Base-by-base conservation (phyloP, 805 yeast species). In the Wickerhamiella australiensis region DNA sequence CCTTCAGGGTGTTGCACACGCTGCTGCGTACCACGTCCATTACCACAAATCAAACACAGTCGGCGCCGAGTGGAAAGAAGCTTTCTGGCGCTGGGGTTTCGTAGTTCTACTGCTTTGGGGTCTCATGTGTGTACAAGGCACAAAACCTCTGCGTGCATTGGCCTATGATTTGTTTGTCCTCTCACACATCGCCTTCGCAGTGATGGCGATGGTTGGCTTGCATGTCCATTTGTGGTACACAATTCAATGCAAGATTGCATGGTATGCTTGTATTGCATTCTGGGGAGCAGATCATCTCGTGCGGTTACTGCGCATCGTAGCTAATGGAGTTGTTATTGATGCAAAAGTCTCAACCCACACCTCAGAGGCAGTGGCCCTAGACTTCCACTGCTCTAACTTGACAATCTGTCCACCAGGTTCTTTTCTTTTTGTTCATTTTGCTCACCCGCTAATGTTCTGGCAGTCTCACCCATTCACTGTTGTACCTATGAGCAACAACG, bases 381-480 rank as follows among this genome's bases (percentile, higher is more conserved):
- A n/a, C 4, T 26, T 33, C 22, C 42, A 17, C 18, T 8, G 13
- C 6, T n/a, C 6, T 21, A 37, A 47, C n/a, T 9, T 13, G 6
- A 17, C 20, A 8, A 21, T 11, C n/a, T 22, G 12, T 12, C 29
- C 31, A 3, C 31, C 44, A 3, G 52, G 52, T 12, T 17, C 42
- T 20, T 45, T 44, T 21, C 46, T 41, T 27, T 50, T 44, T 68
- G 20, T 50, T 2, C 52, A 47, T 50, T 53, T 59, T 64, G 54
- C 79, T 51, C 66, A 74, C 41, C 69, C 73, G 17, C 59, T 65
- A 2, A 64, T 71, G 35, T 77, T 80, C 61, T 80, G 80, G 79
- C 85, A 82, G 61, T 75, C 82, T 3, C 87, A 82, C 61, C 90
- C 90, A 3, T 82, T 84, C 64, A 79, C 88, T 1, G 47, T 65